Evolutionary conservation across 371 early-diverging fungal species (phyloP), one percentile per base, ranked within the genome.

Genomic region (Massospora cicadina): DNA sequence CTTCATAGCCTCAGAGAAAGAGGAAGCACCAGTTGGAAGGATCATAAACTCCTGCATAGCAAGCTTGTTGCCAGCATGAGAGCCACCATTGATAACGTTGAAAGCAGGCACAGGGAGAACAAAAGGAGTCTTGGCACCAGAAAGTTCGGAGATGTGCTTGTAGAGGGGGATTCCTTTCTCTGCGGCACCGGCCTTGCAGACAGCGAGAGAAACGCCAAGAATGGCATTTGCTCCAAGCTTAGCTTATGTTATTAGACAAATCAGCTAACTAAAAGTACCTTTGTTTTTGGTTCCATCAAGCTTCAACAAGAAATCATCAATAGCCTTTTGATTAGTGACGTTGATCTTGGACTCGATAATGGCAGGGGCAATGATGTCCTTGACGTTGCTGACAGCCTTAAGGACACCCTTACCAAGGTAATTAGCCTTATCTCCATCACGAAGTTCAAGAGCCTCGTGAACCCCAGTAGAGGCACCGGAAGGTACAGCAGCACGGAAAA

Each of bases 11-110:
- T 97, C 95, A 64, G 87, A 71, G 78, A 95, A 97, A 55, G 88
- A 84, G 25, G 71, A 56, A 63, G 97, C 97, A 69, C 97, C 97
- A 61, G 93, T 92, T 67, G 97, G 97, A 74, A 95, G 74, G 71
- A 99, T 97, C 99, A 99, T 99, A 76, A 98, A 97, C 80, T 99
- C 99, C 76, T 99, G 99, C 88, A 98, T 92, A 71, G 93, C 91
- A 53, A 99, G 84, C 78, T 90, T 94, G 90, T 98, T 98, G 71
- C 98, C 98, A 68, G 98, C 95, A 75, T 99, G 99, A 63, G 88
- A 84, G 64, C 99, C 99, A 74, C 99, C 99, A 82, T 99, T 99
- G 79, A 99, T 90, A 68, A 99, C 94, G 79, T 99, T 99, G 83
- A 99, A 95, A 67, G 93, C 84, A 43, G 99, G 98, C 28, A 95